Conservation (phyloP, 768 basidiomycete species). For the Pisolithus microcarpus region DNA sequence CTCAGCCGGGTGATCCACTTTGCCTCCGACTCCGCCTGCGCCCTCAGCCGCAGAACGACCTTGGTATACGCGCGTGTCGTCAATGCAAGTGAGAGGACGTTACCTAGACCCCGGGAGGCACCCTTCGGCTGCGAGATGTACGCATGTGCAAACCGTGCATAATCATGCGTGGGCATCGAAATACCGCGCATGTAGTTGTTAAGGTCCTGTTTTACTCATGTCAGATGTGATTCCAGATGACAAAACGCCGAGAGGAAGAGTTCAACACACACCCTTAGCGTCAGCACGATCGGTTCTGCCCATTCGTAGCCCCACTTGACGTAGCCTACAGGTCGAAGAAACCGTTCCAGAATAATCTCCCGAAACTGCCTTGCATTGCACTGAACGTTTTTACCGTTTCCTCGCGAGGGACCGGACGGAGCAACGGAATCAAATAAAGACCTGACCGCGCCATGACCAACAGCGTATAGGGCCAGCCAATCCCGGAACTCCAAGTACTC, state of each 20-base stretch:
- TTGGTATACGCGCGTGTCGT: constrained; percentile 72
- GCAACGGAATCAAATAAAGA: neutral
- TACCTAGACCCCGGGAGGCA: constrained; percentile 29
- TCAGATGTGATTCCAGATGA: constrained; percentile 5
- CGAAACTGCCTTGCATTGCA: constrained; percentile 44
- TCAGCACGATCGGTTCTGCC: constrained; percentile 56
- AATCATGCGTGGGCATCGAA: constrained; percentile 67
- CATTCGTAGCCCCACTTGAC: constrained; percentile 49
- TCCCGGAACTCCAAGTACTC: constrained; percentile 62
- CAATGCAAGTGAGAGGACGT: constrained; percentile 46
- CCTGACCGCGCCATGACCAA: neutral
- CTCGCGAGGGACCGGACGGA: constrained; percentile 39
- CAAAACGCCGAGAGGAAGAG: neutral
- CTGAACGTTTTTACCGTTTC: constrained; percentile 31
- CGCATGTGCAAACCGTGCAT: constrained; percentile 49
- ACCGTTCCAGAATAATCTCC: constrained; percentile 64
- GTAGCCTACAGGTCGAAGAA: constrained; percentile 68
- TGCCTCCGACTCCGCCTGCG: constrained; percentile 64
- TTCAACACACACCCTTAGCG: constrained; percentile 45
- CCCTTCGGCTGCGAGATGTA: constrained; percentile 48
- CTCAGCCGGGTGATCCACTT: constrained; percentile 14
- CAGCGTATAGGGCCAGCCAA: constrained; percentile 50
- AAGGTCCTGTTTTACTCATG: constrained; percentile 49
- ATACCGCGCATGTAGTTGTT: constrained; percentile 76
- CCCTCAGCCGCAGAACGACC: constrained; percentile 70